Base-by-base conservation (phyloP, 805 yeast genomes). In the Candida schatavii region DNA sequence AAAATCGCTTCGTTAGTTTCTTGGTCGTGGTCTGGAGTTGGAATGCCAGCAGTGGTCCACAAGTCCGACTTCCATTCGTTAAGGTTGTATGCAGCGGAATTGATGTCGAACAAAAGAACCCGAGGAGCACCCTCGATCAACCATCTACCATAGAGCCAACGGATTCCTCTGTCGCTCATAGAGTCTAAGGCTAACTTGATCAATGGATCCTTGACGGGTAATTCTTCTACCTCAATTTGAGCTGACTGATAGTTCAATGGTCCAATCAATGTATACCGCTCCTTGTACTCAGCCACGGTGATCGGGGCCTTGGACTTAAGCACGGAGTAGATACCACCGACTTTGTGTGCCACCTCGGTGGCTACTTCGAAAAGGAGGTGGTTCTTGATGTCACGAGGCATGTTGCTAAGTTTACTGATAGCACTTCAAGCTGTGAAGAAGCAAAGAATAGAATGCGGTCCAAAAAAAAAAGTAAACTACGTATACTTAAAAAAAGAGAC, bases 291-390 rank as follows among this genome's bases (percentile, higher is more conserved):
- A 31, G 95, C 89, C 39, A 86, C 91, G 6, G 99, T 91, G 46
- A 90, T 89, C 6, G 97, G 97, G 5, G 97, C 97, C 66, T 91
- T 91, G 9, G 97, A 88, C 63, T 93, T 93, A 57, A 91, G 76
- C 40, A 91, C 99, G 5, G 98, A 90, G 70, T 91, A 91, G 62
- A 91, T 91, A 28, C 99, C 99, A 39, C 99, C 99, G 18, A 91
- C 98, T 55, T 95, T 76, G 71, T 93, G 90, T 55, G 98, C 98
- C 39, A 91, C 97, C 62, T 91, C 99, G 2, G 99, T 91, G 47
- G 98, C 96, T 35, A 88, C 85, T 70, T 91, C 99, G 57, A 91
- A 89, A 38, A 93, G 75, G 42, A 90, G 72, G 60, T 88, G 97
- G 62, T 87, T 83, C 55, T 84, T 80, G 47, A 91, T 82, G 71